These are phyloP conservation scores for Ceratobasidium sp. DNA, from an alignment of 1,284 basidiomycete species.

Conservation along the genomic window DNA sequence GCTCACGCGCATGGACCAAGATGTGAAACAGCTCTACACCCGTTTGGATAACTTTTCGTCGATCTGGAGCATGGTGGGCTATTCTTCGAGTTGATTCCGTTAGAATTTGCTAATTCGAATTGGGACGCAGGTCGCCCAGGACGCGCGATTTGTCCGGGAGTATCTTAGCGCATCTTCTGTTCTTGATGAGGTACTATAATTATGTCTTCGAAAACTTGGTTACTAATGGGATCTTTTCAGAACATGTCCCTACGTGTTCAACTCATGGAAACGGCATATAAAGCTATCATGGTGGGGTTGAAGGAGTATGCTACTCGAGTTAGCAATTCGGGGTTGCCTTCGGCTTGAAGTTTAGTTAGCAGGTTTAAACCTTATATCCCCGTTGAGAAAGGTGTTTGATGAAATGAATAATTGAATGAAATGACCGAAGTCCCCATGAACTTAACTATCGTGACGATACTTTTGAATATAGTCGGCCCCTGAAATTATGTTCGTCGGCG, in stretches of 20 bases:
- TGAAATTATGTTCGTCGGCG: too few relatives aligned
- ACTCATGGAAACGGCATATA: slow-evolving; percentile 10
- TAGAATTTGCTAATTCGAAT: not conserved
- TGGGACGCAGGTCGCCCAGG: not conserved
- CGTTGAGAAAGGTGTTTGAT: too few relatives aligned
- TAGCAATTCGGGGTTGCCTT: not conserved
- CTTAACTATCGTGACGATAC: too few relatives aligned
- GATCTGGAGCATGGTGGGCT: slow-evolving; percentile 15
- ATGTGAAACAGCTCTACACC: not conserved
- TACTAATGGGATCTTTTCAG: not conserved
- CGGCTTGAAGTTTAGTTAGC: not conserved
- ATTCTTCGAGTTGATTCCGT: not conserved
- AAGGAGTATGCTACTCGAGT: slow-evolving; percentile 1
- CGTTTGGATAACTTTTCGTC: slow-evolving; percentile 5
- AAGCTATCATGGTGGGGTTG: not conserved
- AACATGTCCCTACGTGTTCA: not conserved
- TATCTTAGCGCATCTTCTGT: not conserved
- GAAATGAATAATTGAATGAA: too few relatives aligned
- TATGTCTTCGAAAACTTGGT: not conserved
- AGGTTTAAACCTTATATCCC: too few relatives aligned
- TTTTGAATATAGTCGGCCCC: too few relatives aligned
- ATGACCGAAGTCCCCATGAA: too few relatives aligned
- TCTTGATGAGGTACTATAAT: slow-evolving; percentile 14
- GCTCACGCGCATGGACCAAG: not conserved
- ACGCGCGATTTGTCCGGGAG: not conserved